Evolutionary conservation across 805 yeast species (phyloP), one percentile per base, ranked within the genome.

Genomic region (Wickerhamomyces ciferrii): DNA sequence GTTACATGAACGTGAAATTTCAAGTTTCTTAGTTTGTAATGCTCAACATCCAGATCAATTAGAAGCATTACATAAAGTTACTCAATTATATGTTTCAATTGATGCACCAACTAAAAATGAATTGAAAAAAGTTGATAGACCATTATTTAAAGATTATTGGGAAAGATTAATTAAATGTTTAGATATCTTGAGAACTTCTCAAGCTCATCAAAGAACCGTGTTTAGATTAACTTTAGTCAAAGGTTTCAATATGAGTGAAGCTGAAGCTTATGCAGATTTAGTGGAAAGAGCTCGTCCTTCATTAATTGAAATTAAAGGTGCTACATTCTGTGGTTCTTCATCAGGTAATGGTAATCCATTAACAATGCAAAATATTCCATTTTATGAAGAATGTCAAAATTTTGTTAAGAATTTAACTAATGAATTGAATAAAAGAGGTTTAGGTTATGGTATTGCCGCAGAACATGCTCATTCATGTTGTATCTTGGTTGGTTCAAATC

Each of bases 381-480:
- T 87, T 60, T 90, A 90, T 61, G 96, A 88, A 52, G 97, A 90
- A 63, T 92, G 96, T 60, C 81, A 80, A 55, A 69, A 64, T 8
- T 90, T 90, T 63, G 97, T 89, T 5, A 72, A 71, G 42, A 72
- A 70, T 10, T 75, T 90, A 52, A 77, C 79, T 39, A 68, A 69
- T 13, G 89, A 83, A 55, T 72, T 90, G 48, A 71, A 78, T 44
- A 64, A 71, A 13, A 76, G 95, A 55, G 90, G 90, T 1, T 70
- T 84, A 27, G 74, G 73, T 24, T 90, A 91, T 59, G 96, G 81
- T 41, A 71, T 90, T 48, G 96, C 97, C 11, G 96, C 97, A 0
- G 97, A 91, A 64, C 97, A 90, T 63, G 96, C 96, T 0, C 97
- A 90, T 62, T 85, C 96, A 2, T 91, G 96, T 67, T 91, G 97